Base-by-base conservation (phyloP, 2,329 filamentous ascomycete genomes). In the Tolypocladium sp. region DNA sequence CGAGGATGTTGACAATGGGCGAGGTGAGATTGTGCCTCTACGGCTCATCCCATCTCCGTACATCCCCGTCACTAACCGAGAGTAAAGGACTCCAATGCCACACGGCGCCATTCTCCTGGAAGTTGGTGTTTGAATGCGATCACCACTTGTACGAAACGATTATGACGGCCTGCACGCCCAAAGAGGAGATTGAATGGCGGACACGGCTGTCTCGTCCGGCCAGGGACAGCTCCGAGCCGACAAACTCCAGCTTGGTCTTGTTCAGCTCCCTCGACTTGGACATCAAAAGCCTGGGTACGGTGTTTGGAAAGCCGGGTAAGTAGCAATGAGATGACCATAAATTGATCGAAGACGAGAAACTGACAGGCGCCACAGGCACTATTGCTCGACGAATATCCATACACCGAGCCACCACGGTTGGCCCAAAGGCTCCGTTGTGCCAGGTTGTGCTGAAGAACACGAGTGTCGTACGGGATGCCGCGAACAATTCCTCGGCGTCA, bases 361-460 rank as follows among this genome's bases (percentile, higher is more conserved):
- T 54, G 17, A 52, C n/a, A 44, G 15, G 3, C 38, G 15, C 17
- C 49, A 17, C 46, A 86, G 84, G 83, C 49, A 85, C 83, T 35
- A 72, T 85, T 63, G 83, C 87, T 60, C 82, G 88, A 60, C 82
- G 83, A 58, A 82, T 92, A 65, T 95, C 91, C 2, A 87, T 96
- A 62, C 90, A 93, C 65, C 83, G 91, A 61, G 85, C 91, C 35
- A 87, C 88, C 2, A 91, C 91, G 0, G 79, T 92, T 30, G 86
- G 88, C 20, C 79, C 86, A 17, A 90, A 86, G 65, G 82, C 83
- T 17, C 80, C 85, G 46, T 72, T 88, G 57, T 88, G 83, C 62
- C 90, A 94, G 67, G 86, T 96, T 57, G 88, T 96, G 55, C 84
- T 97, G 68, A 93, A 90, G 69, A 95, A 95, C 67, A 96, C 92